Conservation (phyloP, 495 filamentous ascomycete species). For the Penicillium riverlandense region DNA sequence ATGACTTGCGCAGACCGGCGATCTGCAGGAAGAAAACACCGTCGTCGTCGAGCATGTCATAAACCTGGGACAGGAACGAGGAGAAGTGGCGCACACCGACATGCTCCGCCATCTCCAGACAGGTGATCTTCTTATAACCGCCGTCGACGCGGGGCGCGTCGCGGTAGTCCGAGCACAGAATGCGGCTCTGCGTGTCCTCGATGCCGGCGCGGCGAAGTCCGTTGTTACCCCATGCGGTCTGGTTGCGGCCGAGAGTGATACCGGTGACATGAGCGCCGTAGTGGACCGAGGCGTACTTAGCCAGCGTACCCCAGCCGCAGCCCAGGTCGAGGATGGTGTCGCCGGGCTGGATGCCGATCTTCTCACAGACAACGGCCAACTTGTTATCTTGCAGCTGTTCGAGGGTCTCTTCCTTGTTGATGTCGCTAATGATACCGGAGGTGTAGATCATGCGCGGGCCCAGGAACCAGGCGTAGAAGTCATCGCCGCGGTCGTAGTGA, state of each 20-base stretch:
- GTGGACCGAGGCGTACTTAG: conserved; percentile 55
- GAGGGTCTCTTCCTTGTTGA: conserved; percentile 56
- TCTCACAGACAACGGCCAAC: conserved; percentile 63
- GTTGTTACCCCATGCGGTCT: conserved; percentile 66
- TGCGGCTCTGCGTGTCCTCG: conserved; percentile 53
- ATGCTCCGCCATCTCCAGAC: conserved; percentile 73
- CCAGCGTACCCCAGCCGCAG: conserved; percentile 66
- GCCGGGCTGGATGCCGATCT: conserved; percentile 55
- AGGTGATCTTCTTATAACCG: conserved; percentile 63
- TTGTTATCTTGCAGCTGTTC: conserved; percentile 70
- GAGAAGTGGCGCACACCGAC: conserved; percentile 60
- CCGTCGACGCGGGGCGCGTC: conserved; percentile 55
- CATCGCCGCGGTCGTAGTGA: conserved; percentile 68
- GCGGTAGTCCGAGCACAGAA: conserved; percentile 63
- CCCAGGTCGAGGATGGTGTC: conserved; percentile 62
- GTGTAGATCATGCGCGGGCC: conserved; percentile 71
- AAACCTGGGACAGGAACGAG: conserved; percentile 54
- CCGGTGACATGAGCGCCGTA: conserved; percentile 60
- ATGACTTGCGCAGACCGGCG: conserved; percentile 59
- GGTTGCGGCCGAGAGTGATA: conserved; percentile 63
- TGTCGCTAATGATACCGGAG: conserved; percentile 60
- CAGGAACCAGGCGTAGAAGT: conserved; percentile 71
- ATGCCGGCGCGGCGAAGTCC: conserved; percentile 53
- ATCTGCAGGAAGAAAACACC: conserved; percentile 69
- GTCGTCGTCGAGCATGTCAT: conserved; percentile 65